Conservation (phyloP, 176 grass and related monocot species). For the Phragmites australis region DNA sequence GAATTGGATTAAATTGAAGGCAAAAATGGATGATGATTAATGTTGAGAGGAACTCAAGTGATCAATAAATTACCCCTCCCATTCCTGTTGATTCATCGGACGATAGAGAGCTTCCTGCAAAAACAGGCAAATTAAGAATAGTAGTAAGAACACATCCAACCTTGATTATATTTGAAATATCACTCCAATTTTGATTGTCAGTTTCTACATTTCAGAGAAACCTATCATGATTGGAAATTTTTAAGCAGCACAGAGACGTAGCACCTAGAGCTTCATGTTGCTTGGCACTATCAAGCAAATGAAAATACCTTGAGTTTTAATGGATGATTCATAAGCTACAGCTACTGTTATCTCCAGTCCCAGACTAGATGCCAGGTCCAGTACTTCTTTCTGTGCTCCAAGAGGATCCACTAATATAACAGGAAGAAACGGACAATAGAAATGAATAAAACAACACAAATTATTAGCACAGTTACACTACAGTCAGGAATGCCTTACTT, state of each 20-base stretch:
- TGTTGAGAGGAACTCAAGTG: not conserved
- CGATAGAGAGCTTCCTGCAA: conserved; percentile 39
- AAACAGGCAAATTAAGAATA: conserved; percentile 38
- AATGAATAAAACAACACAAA: conserved; percentile 13
- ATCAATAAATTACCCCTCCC: conserved; percentile 44
- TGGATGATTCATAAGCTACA: conserved; percentile 63
- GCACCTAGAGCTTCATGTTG: conserved; percentile 14
- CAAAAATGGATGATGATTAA: not conserved
- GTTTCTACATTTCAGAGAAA: not conserved
- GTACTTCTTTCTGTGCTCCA: conserved; percentile 77
- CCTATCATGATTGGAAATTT: not conserved
- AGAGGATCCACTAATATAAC: conserved; percentile 73
- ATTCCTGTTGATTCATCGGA: conserved; percentile 37
- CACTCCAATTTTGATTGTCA: conserved; percentile 21
- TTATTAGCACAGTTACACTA: conserved; percentile 17
- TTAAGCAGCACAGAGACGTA: not conserved
- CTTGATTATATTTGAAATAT: too few species aligned
- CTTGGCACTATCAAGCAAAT: not conserved
- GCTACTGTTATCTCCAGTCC: conserved; percentile 70
- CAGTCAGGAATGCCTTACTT: conserved; percentile 53
- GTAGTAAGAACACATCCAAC: not conserved
- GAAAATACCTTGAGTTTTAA: conserved; percentile 44
- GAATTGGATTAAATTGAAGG: not conserved
- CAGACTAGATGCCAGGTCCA: conserved; percentile 63
- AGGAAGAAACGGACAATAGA: conserved; percentile 15